Evolutionary conservation across 495 filamentous ascomycete genomes (phyloP).

Genomic region (Xanthoparmelia taractica): DNA sequence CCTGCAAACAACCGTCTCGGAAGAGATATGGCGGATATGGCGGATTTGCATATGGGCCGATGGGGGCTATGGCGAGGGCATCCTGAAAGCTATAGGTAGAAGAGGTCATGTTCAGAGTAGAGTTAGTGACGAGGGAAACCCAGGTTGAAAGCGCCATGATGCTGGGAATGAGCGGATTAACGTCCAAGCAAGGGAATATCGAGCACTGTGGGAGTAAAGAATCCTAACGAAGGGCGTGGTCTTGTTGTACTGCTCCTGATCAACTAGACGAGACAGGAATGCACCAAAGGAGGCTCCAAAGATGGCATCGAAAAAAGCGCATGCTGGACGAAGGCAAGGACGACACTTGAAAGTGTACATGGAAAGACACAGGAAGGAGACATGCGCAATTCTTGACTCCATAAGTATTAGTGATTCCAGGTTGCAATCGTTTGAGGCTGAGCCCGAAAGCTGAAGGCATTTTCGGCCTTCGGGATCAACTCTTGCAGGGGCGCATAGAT

Average conservation of each 20-base stretch:
- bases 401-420: no score
- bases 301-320: neutral
- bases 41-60: no score
- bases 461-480: neutral
- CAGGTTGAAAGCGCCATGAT: neutral
- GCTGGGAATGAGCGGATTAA: neutral
- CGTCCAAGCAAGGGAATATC: neutral
- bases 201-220: neutral
- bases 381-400: no score
- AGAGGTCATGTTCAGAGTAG: neutral
- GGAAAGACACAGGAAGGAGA: neutral
- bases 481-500: neutral
- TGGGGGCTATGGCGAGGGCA: neutral
- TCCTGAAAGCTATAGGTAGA: slow-evolving; percentile 8
- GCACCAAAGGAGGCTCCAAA: neutral
- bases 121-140: neutral
- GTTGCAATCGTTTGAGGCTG: neutral
- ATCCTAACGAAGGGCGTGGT: neutral
- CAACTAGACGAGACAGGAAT: neutral
- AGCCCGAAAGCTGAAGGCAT: neutral
- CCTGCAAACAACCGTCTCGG: neutral
- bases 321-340: neutral
- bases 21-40: neutral
- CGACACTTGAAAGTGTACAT: neutral
- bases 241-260: neutral